Conservation (phyloP, 2,329 filamentous ascomycete species). For the Chaetomium strumarium region DNA sequence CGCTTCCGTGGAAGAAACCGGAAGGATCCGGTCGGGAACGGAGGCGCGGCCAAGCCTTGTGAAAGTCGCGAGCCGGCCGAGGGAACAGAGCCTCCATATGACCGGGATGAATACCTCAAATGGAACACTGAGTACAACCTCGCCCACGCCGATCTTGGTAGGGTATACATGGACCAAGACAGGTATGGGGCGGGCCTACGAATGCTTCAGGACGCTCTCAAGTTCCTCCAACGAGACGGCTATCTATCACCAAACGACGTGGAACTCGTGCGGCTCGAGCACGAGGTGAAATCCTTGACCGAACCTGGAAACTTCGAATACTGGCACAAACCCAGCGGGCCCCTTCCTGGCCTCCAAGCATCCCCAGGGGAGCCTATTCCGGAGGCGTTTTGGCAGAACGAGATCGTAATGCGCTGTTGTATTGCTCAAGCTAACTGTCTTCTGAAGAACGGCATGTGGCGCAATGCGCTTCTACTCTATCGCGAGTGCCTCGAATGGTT, state of each 20-base stretch:
- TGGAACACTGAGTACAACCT: background rate
- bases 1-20: no score
- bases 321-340: background rate
- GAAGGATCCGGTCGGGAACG: no score
- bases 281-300: background rate
- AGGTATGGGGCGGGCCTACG: background rate
- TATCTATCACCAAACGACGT: background rate
- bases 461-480: background rate
- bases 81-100: no score
- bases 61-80: background rate
- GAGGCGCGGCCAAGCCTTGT: no score
- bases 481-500: background rate
- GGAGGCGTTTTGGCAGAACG: background rate
- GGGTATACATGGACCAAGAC: constrained; percentile 6
- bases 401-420: background rate
- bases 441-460: background rate
- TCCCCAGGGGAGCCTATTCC: no score
- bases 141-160: constrained; percentile 1
- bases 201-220: background rate
- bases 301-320: background rate
- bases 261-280: background rate
- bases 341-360: no score
- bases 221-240: background rate
- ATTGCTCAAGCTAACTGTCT: background rate
- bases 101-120: background rate